These are phyloP conservation scores for Iberis amara DNA, from an alignment of 441 rosid genomes.

Conservation along the genomic window DNA sequence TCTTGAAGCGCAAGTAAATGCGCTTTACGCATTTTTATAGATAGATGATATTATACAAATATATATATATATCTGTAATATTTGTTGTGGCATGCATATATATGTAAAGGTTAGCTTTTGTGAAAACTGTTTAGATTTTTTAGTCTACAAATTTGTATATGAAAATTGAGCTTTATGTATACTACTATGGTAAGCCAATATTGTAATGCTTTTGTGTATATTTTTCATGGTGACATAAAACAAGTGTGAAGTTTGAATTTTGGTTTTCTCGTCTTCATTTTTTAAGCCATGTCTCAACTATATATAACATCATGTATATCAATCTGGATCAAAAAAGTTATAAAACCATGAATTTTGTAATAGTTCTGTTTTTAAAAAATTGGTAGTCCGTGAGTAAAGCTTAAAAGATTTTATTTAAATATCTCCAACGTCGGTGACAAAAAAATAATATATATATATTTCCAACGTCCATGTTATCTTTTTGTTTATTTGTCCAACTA, in stretches of 20 bases:
- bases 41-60: slow-evolving; percentile 19
- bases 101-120: slow-evolving; percentile 20
- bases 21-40: slow-evolving; percentile 29
- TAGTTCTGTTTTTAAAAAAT: no score
- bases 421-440: no score
- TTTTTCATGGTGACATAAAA: slow-evolving; percentile 21
- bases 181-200: slow-evolving; percentile 27
- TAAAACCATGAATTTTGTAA: no score
- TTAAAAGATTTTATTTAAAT: no score
- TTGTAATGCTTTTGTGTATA: slow-evolving; percentile 31
- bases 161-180: slow-evolving; percentile 18
- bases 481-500: no score
- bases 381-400: no score
- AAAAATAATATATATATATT: no score
- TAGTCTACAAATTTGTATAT: slow-evolving; percentile 24
- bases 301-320: no score
- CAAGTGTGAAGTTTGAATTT: slow-evolving; percentile 9
- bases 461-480: no score
- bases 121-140: slow-evolving; percentile 25
- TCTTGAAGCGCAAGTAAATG: slow-evolving; percentile 34
- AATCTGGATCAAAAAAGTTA: no score
- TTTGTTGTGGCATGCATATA: slow-evolving; percentile 23
- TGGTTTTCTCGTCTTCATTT: neutral
- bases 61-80: slow-evolving; percentile 26
- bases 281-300: no score